Base-by-base conservation (phyloP, 164 flowering plant species). In the Sedum album region DNA sequence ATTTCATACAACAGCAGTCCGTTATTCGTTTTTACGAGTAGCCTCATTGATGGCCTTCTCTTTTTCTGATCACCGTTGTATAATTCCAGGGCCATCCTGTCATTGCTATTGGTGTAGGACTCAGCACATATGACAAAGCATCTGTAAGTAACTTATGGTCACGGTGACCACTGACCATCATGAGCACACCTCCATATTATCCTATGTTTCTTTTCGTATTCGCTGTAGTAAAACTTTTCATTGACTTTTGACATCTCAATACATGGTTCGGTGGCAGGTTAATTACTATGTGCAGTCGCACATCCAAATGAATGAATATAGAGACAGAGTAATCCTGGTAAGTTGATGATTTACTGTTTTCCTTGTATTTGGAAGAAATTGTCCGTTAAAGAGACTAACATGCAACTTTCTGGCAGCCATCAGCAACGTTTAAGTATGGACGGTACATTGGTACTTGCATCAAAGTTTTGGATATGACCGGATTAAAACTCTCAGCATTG, bases 391-490 rank as follows among this genome's bases (percentile, higher is more conserved):
- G 31, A 23, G 61, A 51, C 38, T 21, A 20, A 74, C 38, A 64
- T 71, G 31, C 69, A 66, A 60, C 61, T 20, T 71, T 36, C 25
- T 69, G 75, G 44, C 71, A 94, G 97, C 99, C 99, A 70, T 31
- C 76, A 35, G 92, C 89, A 35, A 77, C 97, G 68, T 74, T 83
- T 75, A 84, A 85, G 80, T 68, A 68, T 71, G 96, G 93, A 31
- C 77, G 86, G 26, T 71, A 81, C 74, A 86, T 94, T 70, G 74
- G 87, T 67, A 91, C 89, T 14, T 90, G 99, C 72, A 39, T 94
- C 44, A 94, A 94, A 77, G 78, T 94, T 78, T 79, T 94, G 83
- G 99, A 94, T 73, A 94, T 94, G 99, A 87, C 96, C 75, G 96
- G 97, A 65, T 80, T 94, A 46, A 94, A 81, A 78, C 84, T 94